Evolutionary conservation across 345 rosid species (phyloP).

Genomic region (Geranium brycei): DNA sequence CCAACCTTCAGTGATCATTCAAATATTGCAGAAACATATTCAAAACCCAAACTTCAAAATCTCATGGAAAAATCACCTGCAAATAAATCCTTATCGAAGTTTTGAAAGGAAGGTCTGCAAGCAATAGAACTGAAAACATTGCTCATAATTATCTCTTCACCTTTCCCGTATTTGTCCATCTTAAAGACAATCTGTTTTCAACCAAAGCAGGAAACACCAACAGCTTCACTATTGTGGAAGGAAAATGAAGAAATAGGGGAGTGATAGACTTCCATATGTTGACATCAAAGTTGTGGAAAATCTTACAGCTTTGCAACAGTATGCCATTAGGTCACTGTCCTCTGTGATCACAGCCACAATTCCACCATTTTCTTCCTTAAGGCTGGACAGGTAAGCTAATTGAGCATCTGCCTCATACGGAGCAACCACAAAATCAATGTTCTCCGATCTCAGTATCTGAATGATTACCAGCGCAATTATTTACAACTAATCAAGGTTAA

Average conservation of each 20-base stretch:
- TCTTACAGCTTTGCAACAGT: conserved; percentile 90
- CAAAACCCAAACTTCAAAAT: too few relatives aligned
- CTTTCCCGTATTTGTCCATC: conserved; percentile 82
- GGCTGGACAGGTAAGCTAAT: conserved; percentile 61
- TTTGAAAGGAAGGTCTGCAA: conserved; percentile 48
- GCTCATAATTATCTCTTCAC: conserved; percentile 53
- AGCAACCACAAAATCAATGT: conserved; percentile 78
- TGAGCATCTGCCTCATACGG: conserved; percentile 98
- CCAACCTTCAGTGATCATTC: too few relatives aligned
- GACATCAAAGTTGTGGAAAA: conserved; percentile 24
- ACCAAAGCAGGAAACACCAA: conserved; percentile 16
- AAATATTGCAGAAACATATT: too few relatives aligned
- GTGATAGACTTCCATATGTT: conserved; percentile 20
- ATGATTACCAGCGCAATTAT: conserved; percentile 15
- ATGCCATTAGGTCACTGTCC: conserved; percentile 81
- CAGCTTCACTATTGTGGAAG: conserved; percentile 6
- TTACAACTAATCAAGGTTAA: neutral
- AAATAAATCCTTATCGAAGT: conserved; percentile 47
- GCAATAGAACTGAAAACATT: conserved; percentile 40
- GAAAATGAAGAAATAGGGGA: conserved; percentile 8
- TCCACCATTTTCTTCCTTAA: conserved; percentile 57
- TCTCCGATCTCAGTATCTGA: conserved; percentile 61
- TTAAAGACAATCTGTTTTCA: conserved; percentile 55
- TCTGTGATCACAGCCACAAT: conserved; percentile 72
- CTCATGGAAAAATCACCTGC: conserved; percentile 30